phyloP scores from a whole-genome alignment of 306 rosid genomes.

The Lagenaria siceraria region DNA sequence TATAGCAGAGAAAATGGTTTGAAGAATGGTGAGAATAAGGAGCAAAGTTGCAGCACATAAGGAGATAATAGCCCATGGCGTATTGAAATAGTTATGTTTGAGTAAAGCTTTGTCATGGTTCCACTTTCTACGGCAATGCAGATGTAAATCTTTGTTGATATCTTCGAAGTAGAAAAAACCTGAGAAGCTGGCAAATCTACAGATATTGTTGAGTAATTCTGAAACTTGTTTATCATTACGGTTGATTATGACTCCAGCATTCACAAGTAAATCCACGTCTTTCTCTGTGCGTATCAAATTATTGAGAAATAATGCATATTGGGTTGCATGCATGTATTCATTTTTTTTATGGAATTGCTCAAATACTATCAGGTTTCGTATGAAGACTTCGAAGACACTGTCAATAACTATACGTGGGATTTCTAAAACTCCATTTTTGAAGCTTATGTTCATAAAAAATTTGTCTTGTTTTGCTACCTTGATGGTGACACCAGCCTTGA shows the following conservation, averaged over 20 bases:
- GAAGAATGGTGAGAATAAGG: not conserved
- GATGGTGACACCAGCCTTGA: not conserved
- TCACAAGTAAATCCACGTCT: not conserved
- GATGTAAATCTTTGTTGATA: not conserved
- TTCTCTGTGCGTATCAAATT: not conserved
- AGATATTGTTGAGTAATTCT: not conserved
- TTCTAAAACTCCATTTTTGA: not conserved
- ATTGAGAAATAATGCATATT: not conserved
- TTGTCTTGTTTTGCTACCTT: not conserved
- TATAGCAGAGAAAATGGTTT: not conserved
- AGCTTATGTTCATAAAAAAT: not conserved
- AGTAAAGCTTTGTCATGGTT: not conserved
- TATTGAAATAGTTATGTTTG: not conserved
- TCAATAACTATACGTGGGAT: not conserved
- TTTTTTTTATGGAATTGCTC: not conserved
- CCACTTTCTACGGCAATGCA: not conserved
- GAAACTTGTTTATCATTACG: not conserved
- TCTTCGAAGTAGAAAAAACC: too few species aligned
- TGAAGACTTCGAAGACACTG: fast-evolving
- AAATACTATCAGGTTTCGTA: conserved; percentile 20
- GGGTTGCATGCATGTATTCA: not conserved
- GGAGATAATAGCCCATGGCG: not conserved
- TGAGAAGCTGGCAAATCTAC: too few species aligned
- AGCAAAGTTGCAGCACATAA: not conserved
- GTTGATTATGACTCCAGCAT: not conserved